phyloP scores from a whole-genome alignment of 2,329 filamentous ascomycete genomes.

The Fusarium sp. region DNA sequence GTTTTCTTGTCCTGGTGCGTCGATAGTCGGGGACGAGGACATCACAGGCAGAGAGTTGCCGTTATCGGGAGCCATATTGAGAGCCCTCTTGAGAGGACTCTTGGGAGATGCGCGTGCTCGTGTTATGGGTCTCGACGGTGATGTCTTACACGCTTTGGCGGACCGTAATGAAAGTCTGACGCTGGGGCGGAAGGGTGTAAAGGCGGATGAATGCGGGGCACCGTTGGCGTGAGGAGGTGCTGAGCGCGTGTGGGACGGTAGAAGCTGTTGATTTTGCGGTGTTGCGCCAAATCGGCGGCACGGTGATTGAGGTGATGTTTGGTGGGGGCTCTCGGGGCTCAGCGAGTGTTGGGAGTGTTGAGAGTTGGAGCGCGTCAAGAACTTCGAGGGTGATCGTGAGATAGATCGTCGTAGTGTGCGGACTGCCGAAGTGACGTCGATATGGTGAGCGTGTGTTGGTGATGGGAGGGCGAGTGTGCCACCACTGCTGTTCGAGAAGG shows the following conservation, averaged over 20 bases:
- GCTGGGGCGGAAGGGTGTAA: conserved; percentile 73
- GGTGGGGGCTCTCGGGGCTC: conserved; percentile 60
- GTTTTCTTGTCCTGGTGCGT: conserved; percentile 59
- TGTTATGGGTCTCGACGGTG: conserved; percentile 64
- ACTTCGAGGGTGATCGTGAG: conserved; percentile 94
- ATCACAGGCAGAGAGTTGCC: conserved; percentile 71
- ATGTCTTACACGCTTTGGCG: conserved; percentile 68
- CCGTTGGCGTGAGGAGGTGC: conserved; percentile 50
- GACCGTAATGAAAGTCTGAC: conserved; percentile 75
- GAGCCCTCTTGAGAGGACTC: conserved; percentile 82
- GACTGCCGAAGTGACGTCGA: conserved; percentile 84
- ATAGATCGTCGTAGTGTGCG: conserved; percentile 87
- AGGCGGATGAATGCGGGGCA: conserved; percentile 58
- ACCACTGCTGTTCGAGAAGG: conserved; percentile 70
- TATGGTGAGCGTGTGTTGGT: conserved; percentile 83
- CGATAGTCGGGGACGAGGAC: conserved; percentile 49
- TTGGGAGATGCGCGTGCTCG: conserved; percentile 78
- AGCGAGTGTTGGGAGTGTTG: conserved; percentile 61
- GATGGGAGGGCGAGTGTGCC: conserved; percentile 89
- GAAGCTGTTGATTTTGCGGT: conserved; percentile 50
- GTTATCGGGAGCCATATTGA: conserved; percentile 76
- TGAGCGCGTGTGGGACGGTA: conserved; percentile 49
- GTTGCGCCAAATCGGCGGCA: conserved; percentile 57
- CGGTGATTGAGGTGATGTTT: conserved; percentile 62
- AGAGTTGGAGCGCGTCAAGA: conserved; percentile 66